Base-by-base conservation (phyloP, 106 monocot species). In the Dendrobium chrysotoxum region DNA sequence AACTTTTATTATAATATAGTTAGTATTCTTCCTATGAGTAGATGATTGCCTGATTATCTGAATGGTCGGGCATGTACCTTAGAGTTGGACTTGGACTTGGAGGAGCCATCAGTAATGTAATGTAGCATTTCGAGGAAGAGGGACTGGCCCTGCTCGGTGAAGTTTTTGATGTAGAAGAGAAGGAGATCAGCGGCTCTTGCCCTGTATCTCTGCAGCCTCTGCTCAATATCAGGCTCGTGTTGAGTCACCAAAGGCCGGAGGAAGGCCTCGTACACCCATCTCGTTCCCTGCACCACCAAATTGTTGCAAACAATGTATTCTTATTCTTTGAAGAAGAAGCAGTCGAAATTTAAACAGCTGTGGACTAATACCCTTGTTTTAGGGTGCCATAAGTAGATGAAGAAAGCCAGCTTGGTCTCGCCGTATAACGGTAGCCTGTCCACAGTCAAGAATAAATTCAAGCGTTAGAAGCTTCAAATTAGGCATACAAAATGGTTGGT, bases 301-400 rank as follows among this genome's bases (percentile, higher is more conserved):
- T 44, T 9, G 8, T 44, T 35, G 3, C 35, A n/a, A n/a, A n/a
- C n/a, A n/a, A n/a, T n/a, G n/a, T n/a, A n/a, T n/a, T 25, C 0
- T 18, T 25, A 65, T 21, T 25, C 16, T 25, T 15, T 1, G 8
- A 16, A 38, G 39, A 6, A 40, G 28, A 28, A 40, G 17, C 38
- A 74, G 20, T 55, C 15, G 13, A 9, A 44, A 44, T 44, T 44
- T 44, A 44, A 35, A 35, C 53, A 11, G 1, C 0, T 74, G 74
- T 40, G 20, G 6, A 35, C 31, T 72, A 31, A n/a, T 73, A 88
- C 88, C 83, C 41, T 76, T 70, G 86, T 86, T 54, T 86, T 89
- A 9, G 89, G 89, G 75, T 84, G 86, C 89, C 89, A 89, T 17
- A 89, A 72, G 78, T 89, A 89, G 41, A 89, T 79, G 77, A 86